These are phyloP conservation scores for Caloboletus firmus DNA, from an alignment of 1,284 basidiomycete genomes.

Conservation along the genomic window DNA sequence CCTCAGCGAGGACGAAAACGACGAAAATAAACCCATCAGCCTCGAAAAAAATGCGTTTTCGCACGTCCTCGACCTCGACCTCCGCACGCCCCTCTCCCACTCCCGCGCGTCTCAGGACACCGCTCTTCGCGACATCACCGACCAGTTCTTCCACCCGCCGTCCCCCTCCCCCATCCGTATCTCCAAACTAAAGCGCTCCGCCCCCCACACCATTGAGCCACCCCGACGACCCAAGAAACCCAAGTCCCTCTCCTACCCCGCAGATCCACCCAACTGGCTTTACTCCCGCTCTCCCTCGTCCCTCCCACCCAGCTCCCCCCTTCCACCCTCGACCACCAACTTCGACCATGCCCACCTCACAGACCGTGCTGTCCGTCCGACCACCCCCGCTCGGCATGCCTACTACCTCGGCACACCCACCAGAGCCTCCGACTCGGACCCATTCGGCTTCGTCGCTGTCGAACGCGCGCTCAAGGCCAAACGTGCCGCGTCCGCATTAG, in stretches of 20 bases:
- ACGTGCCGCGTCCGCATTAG: constrained; percentile 4
- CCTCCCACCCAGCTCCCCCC: constrained; percentile 36
- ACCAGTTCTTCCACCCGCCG: constrained; percentile 37
- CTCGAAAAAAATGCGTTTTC: constrained; percentile 18
- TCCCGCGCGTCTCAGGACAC: constrained; percentile 21
- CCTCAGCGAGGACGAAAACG: constrained; percentile 20
- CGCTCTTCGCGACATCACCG: constrained; percentile 33
- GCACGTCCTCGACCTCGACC: constrained; percentile 8
- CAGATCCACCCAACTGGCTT: constrained; percentile 36
- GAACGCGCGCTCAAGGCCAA: constrained; percentile 40
- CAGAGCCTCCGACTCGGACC: constrained; percentile 38
- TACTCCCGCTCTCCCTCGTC: constrained; percentile 26
- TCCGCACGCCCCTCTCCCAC: constrained; percentile 25
- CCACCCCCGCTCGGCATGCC: constrained; percentile 12
- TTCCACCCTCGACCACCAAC: constrained; percentile 29
- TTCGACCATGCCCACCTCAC: not conserved
- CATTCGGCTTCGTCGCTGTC: constrained; percentile 45
- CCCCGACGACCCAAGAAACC: constrained; percentile 37
- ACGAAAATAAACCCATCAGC: constrained; percentile 25
- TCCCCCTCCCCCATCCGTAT: constrained; percentile 33
- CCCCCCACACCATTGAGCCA: constrained; percentile 22
- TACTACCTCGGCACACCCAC: constrained; percentile 24
- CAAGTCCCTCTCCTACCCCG: constrained; percentile 31
- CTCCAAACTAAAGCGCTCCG: constrained; percentile 22
- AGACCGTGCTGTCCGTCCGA: not conserved